Evolutionary conservation across 306 rosid genomes (phyloP).

Genomic region (Inga oerstediana): DNA sequence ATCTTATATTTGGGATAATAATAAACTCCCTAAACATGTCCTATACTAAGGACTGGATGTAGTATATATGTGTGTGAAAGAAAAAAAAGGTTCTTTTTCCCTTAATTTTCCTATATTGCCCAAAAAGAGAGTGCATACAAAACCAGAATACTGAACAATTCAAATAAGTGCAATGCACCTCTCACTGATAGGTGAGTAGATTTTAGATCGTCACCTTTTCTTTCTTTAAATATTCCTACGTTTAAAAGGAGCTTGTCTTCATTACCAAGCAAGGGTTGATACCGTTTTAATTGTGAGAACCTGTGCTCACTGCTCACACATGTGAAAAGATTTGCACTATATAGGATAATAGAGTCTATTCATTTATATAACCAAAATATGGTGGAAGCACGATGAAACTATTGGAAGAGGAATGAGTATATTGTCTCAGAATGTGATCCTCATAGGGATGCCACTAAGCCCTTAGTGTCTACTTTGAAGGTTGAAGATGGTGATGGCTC

Average conservation of each 20-base stretch:
- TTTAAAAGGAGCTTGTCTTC: neutral
- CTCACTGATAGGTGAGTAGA: slow-evolving; percentile 3
- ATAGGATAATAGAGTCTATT: neutral
- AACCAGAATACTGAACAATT: neutral
- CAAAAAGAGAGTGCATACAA: neutral
- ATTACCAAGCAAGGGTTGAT: neutral
- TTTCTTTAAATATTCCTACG: neutral
- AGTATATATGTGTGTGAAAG: too few species aligned
- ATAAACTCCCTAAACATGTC: too few species aligned
- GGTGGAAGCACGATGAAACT: slow-evolving; percentile 33
- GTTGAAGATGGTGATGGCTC: slow-evolving; percentile 54
- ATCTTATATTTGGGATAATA: too few species aligned
- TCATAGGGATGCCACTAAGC: slow-evolving; percentile 39
- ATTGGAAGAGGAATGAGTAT: slow-evolving; percentile 30
- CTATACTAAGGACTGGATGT: too few species aligned
- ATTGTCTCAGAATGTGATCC: slow-evolving; percentile 32
- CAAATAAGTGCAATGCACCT: neutral
- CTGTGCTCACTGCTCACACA: neutral
- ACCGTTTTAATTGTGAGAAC: neutral
- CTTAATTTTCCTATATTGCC: neutral
- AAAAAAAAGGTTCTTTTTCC: neutral
- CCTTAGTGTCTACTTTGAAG: slow-evolving; percentile 43
- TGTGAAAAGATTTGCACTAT: neutral
- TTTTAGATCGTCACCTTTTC: neutral
- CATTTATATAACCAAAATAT: slow-evolving; percentile 16